Base-by-base conservation (phyloP, 75 land plant species). In the Sequoia sempervirens region DNA sequence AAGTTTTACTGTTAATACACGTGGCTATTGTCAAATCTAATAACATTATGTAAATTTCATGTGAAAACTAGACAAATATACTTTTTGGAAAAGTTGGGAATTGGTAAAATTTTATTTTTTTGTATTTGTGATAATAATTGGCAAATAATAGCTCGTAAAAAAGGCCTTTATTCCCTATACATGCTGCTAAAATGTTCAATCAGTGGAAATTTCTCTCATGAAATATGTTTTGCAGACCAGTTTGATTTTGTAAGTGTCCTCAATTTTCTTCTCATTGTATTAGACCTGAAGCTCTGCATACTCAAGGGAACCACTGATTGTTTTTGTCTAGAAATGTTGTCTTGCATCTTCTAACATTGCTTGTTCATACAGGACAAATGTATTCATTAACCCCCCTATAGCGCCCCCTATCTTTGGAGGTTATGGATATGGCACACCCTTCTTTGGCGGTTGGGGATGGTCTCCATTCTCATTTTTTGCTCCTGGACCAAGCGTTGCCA, bases 381-480 rank as follows among this genome's bases (percentile, higher is more conserved):
- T 95, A 1, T 95, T 91, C 79, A 81, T 95, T 23, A 95, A 95
- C 76, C 81, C 85, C n/a, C 89, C 91, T 3, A 87, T 92, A 8
- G 96, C 96, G 2, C 96, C 96, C 2, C 96, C 96, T 72, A 83
- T 93, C 20, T 86, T 90, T 84, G 95, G 95, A 1, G 96, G 96
- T 7, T 93, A 93, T 76, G 95, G 95, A 1, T 93, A 84, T 79
- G 97, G 97, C 1, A 69, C 79, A 5, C 93, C 92, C 13, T 92
- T 82, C 81, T 93, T 88, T 84, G 94, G 94, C 12, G 97, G 97
- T 46, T 95, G 93, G 93, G 97, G 97, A 43, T 95, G 93, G 94
- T 94, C 96, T 11, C 96, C 96, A 34, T 95, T 94, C 85, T 89
- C 95, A 13, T 95, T 95, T 84, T 95, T 90, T 69, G 89, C 88